Evolutionary conservation across 1,284 basidiomycete species (phyloP).

Genomic region (Microbotryomycetes sp.): DNA sequence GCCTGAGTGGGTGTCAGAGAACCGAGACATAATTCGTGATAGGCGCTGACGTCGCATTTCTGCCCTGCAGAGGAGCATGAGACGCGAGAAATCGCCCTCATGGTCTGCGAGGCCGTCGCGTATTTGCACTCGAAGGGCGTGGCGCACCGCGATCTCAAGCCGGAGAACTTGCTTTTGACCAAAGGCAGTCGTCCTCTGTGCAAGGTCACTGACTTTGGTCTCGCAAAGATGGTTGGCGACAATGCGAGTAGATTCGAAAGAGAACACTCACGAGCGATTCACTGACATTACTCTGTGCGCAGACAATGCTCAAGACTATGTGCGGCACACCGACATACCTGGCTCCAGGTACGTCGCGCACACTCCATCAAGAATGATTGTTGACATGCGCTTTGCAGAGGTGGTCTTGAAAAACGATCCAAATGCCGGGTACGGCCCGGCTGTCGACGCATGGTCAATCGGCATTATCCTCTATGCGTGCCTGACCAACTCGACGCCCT

Average conservation of each 20-base stretch:
- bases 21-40: neutral
- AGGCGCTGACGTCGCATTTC: neutral
- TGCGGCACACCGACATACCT: constrained; percentile 79
- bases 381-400: constrained; percentile 43
- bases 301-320: constrained; percentile 55
- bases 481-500: constrained; percentile 60
- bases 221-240: constrained; percentile 75
- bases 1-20: constrained; percentile 34
- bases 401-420: constrained; percentile 63
- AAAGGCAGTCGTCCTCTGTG: constrained; percentile 55
- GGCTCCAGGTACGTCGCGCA: constrained; percentile 48
- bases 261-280: neutral
- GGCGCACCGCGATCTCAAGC: constrained; percentile 85
- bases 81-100: constrained; percentile 57
- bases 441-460: constrained; percentile 88
- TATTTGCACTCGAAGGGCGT: constrained; percentile 68
- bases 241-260: constrained; percentile 11
- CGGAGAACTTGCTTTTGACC: constrained; percentile 76
- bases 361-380: neutral
- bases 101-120: constrained; percentile 58
- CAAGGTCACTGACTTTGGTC: constrained; percentile 87
- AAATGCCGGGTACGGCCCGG: constrained; percentile 64
- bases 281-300: neutral
- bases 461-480: constrained; percentile 90
- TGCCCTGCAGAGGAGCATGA: constrained; percentile 50